These are phyloP conservation scores for Euphrasia confusa DNA, from an alignment of 257 asterid species.

Conservation along the genomic window DNA sequence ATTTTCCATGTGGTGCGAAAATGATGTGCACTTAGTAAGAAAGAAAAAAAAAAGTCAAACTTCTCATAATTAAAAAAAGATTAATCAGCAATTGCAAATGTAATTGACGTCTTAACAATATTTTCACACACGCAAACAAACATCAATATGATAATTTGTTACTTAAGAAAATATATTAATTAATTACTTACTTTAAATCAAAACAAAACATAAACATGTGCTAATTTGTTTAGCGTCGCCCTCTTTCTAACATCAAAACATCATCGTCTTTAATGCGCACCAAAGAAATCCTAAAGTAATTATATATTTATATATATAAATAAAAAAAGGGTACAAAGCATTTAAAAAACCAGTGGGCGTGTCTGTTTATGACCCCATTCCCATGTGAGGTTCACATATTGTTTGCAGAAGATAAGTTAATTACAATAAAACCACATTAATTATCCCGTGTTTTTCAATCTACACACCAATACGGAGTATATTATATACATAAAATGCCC, in stretches of 20 bases:
- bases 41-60: background rate
- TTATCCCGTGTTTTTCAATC: constrained; percentile 23
- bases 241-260: constrained; percentile 25
- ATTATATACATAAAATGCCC: too few relatives aligned
- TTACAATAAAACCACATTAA: constrained; percentile 23
- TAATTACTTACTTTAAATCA: too few relatives aligned
- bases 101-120: background rate
- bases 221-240: constrained; percentile 30
- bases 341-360: constrained; percentile 29
- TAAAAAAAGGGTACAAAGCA: constrained; percentile 22
- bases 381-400: constrained; percentile 30
- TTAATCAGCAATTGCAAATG: background rate
- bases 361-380: constrained; percentile 43
- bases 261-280: constrained; percentile 24
- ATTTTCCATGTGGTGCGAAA: background rate
- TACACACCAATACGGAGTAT: too few relatives aligned
- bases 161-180: too few relatives aligned
- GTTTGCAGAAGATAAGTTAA: constrained; percentile 11
- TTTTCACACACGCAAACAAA: too few relatives aligned
- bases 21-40: background rate
- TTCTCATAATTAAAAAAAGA: background rate
- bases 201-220: constrained; percentile 28
- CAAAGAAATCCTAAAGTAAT: constrained; percentile 21
- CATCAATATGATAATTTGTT: background rate
- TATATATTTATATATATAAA: constrained; percentile 6